phyloP scores from a whole-genome alignment of 176 grass and related monocot genomes.

The Zoysia japonica region DNA sequence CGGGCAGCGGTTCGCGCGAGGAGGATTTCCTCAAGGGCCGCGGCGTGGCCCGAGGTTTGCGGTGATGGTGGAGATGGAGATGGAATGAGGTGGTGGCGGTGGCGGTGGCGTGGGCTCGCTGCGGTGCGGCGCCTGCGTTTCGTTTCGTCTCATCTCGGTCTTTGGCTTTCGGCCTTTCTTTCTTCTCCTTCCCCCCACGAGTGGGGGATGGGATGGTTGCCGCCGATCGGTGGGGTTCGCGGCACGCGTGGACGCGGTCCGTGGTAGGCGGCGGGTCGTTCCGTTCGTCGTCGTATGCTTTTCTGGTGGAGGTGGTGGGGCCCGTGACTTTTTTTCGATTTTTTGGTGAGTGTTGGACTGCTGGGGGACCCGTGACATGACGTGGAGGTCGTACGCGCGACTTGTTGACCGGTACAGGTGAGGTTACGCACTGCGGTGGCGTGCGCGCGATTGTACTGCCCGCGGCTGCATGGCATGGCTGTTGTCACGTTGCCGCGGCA shows the following conservation, averaged over 20 bases:
- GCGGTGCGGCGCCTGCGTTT: not conserved
- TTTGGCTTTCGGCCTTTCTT: not conserved
- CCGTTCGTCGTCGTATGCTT: not conserved
- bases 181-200: slow-evolving; percentile 24
- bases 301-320: slow-evolving; percentile 21
- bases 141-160: not conserved
- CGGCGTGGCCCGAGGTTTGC: slow-evolving; percentile 22
- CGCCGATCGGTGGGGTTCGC: no score
- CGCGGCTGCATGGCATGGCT: not conserved
- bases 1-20: slow-evolving; percentile 13
- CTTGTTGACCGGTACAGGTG: slow-evolving; percentile 32
- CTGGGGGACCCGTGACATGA: slow-evolving; percentile 8
- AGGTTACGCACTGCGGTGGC: slow-evolving; percentile 2
- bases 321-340: not conserved
- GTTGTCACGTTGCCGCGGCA: not conserved
- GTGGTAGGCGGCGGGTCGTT: slow-evolving; percentile 28
- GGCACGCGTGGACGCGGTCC: slow-evolving; percentile 41
- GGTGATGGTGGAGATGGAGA: not conserved
- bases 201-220: not conserved
- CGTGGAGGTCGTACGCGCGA: not conserved
- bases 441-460: not conserved
- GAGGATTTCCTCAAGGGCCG: not conserved
- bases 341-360: slow-evolving; percentile 10
- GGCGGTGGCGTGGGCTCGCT: not conserved
- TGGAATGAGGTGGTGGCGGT: not conserved